These are phyloP conservation scores for Patellifolia procumbens DNA, from an alignment of 179 eudicot genomes.

Conservation along the genomic window DNA sequence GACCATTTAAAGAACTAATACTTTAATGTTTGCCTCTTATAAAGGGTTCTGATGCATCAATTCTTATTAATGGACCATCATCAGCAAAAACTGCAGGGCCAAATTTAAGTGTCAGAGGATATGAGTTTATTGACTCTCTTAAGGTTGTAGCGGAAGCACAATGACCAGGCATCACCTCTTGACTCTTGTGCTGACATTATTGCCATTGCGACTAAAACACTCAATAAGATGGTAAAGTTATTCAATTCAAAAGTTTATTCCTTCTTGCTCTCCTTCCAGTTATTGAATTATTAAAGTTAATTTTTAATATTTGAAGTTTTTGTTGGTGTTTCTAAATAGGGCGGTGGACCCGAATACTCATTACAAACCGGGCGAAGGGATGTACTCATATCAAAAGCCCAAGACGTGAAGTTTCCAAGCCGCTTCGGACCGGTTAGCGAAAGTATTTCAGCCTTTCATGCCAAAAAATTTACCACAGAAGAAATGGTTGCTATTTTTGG, in stretches of 20 bases:
- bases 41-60: conserved; percentile 58
- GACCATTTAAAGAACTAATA: background rate
- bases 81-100: conserved; percentile 44
- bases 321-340: background rate
- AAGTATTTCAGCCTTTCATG: conserved; percentile 4
- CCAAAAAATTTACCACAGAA: conserved; percentile 8
- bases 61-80: conserved; percentile 43
- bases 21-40: background rate
- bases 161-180: conserved; percentile 50
- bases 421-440: conserved; percentile 14
- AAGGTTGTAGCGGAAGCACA: conserved; percentile 44
- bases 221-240: conserved; percentile 41
- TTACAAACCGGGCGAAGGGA: conserved; percentile 26
- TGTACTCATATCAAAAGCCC: conserved; percentile 5
- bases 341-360: conserved; percentile 19
- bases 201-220: conserved; percentile 56
- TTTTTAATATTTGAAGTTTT: background rate
- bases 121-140: conserved; percentile 48
- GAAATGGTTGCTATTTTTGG: conserved; percentile 31
- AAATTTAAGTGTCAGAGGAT: conserved; percentile 47
- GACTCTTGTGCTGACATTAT: conserved; percentile 68
- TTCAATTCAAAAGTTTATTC: background rate
- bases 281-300: background rate
- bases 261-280: background rate
- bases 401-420: conserved; percentile 24